Evolutionary conservation across 2,329 filamentous ascomycete genomes (phyloP), one percentile per base, ranked within the genome.

Genomic region (Paecilomyces fulvus): DNA sequence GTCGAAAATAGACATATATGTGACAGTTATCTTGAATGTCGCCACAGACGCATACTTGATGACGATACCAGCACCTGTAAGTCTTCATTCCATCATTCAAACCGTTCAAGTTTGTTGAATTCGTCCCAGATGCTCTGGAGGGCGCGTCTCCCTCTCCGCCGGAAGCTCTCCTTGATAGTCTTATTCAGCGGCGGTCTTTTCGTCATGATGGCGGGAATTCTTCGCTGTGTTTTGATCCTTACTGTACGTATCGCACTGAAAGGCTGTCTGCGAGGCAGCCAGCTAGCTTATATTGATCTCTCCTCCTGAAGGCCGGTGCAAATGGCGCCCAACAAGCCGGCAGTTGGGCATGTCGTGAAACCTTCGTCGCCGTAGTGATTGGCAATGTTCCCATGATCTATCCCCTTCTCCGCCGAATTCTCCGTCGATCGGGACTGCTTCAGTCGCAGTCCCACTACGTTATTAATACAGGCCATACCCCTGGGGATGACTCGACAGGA

Each of bases 31-130:
- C 3, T 69, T 80, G 58, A 85, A 84, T 59, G 75, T 83, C 2
- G 61, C 70, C 1, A 85, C 82, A 2, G 83, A 85, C 60, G 53
- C 83, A 0, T 85, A 84, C 60, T 72, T 85, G n/a, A 79, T 85
- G 56, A 76, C 77, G 28, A 83, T 85, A 37, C 81, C 82, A 0
- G 48, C 48, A 28, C 48, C 48, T 3, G 48, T 49, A 49, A 12
- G 52, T 48, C 11, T 30, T 12, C 12, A 33, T 28, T 30, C 71
- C 74, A 0, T 77, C 14, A 12, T 43, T 43, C n/a, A 17, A 4
- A 17, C n/a, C 8, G 17, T 7, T 17, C 14, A 43, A n/a, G 3
- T 43, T 43, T 43, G 14, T 8, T 43, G 4, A 17, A n/a, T 49
- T 28, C 1, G 10, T 9, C 14, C 14, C 70, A 80, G 58, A 78